These are phyloP conservation scores for Irpex rosettiformis DNA, from an alignment of 1,284 basidiomycete genomes.

Conservation along the genomic window DNA sequence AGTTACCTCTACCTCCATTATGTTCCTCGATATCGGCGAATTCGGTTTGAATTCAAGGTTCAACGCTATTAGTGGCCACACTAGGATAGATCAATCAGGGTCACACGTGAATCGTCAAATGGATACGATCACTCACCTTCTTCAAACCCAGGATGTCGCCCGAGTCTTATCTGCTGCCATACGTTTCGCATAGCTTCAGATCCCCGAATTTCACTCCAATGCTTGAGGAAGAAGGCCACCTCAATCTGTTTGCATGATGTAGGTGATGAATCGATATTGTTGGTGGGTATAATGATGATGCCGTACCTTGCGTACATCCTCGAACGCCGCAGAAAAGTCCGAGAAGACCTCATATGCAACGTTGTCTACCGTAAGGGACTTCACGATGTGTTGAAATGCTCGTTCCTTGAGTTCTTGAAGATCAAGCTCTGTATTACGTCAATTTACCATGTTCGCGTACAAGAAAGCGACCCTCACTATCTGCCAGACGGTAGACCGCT, in stretches of 20 bases:
- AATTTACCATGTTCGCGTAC: background rate
- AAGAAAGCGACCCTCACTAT: constrained; percentile 45
- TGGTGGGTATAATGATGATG: constrained; percentile 1
- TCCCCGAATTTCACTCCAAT: constrained; percentile 80
- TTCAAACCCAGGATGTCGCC: constrained; percentile 79
- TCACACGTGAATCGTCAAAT: constrained; percentile 3
- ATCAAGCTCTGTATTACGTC: constrained; percentile 53
- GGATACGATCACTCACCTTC: constrained; percentile 45
- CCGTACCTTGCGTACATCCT: constrained; percentile 41
- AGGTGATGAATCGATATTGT: constrained; percentile 1
- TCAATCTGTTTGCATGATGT: constrained; percentile 48
- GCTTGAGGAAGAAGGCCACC: constrained; percentile 72
- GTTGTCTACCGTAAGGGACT: constrained; percentile 73
- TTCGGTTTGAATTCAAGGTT: constrained; percentile 59
- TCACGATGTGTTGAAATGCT: constrained; percentile 75
- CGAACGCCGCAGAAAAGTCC: constrained; percentile 78
- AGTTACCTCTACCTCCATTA: background rate
- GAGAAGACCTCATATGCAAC: constrained; percentile 87
- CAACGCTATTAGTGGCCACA: constrained; percentile 66
- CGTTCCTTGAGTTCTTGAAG: constrained; percentile 65
- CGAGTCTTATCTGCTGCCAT: constrained; percentile 83
- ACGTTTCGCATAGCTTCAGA: constrained; percentile 81
- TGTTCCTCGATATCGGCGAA: background rate
- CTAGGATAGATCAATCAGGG: constrained; percentile 29
- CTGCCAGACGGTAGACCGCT: constrained; percentile 84